Base-by-base conservation (phyloP, 176 grass and related monocot species). In the Ampelocalamus luodianensis region DNA sequence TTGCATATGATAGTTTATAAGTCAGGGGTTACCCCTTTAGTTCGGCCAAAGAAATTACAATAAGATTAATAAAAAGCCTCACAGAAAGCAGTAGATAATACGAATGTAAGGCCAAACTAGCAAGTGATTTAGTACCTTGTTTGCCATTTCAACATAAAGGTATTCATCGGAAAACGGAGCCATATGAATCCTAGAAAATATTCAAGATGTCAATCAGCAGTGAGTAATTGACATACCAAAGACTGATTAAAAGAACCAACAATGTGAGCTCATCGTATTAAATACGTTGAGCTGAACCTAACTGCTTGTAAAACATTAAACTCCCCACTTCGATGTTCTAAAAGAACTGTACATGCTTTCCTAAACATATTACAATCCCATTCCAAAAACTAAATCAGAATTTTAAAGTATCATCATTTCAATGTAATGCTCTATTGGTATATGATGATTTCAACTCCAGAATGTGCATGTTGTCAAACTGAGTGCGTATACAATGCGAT, bases 121-220 rank as follows among this genome's bases (percentile, higher is more conserved):
- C 29, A 26, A 80, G 39, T 23, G 18, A 74, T 62, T 59, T 5
- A 22, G 56, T 82, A 99, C 97, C 97, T 99, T 99, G 84, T 99
- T 99, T 88, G 97, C 97, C 88, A 99, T 90, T 99, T 99, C 97
- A 84, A 99, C 86, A 88, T 92, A 99, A 68, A 99, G 97, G 83
- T 99, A 99, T 82, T 99, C 97, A 91, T 99, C 97, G 38, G 93
- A 94, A 92, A 99, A 99, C 23, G 93, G 97, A 89, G 97, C 93
- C 93, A 99, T 94, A 54, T 96, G 93, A 84, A 99, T 99, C 97
- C 97, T 99, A 81, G 43, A 73, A 89, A 74, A 81, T 65, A 89
- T 85, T 46, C 6, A 74, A 87, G 13, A 78, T 58, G 76, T 77
- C 49, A 73, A 66, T 43, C 32, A 67, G 5, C 24, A 87, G 49